These are phyloP conservation scores for Pseudozyma hubeiensis DNA, from an alignment of 1,284 basidiomycete species.

Conservation along the genomic window DNA sequence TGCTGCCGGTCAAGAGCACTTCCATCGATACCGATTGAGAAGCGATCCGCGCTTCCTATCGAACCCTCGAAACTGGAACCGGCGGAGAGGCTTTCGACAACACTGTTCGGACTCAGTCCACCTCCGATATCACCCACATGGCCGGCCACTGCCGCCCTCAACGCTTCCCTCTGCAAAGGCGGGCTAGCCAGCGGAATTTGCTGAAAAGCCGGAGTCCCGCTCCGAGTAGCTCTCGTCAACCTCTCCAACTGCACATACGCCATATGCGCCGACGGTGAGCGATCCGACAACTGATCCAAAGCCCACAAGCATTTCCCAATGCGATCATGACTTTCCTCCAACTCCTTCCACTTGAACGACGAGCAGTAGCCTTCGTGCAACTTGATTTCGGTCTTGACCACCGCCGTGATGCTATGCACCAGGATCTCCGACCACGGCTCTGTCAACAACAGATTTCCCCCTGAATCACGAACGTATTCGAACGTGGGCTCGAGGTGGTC, in stretches of 20 bases:
- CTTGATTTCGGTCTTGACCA: constrained; percentile 26
- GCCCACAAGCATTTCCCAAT: constrained; percentile 26
- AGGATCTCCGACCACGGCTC: constrained; percentile 31
- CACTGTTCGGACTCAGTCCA: constrained; percentile 6
- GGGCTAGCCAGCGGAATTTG: constrained; percentile 22
- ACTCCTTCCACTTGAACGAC: constrained; percentile 21
- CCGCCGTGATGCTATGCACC: constrained; percentile 22
- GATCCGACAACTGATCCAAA: constrained; percentile 15
- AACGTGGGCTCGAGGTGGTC: constrained; percentile 13
- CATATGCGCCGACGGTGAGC: constrained; percentile 18
- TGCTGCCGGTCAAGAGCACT: constrained; percentile 1
- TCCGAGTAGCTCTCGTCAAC: constrained; percentile 2
- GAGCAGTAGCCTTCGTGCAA: constrained; percentile 26
- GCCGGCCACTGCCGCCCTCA: background rate
- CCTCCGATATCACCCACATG: background rate
- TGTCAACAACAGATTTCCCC: constrained; percentile 18
- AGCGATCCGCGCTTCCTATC: background rate
- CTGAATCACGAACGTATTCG: constrained; percentile 25
- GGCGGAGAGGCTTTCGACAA: constrained; percentile 4
- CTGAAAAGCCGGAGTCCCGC: constrained; percentile 1
- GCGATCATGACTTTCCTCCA: constrained; percentile 10
- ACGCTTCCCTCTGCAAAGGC: background rate
- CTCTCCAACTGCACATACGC: constrained; percentile 18
- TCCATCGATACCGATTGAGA: background rate
- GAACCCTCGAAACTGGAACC: constrained; percentile 7